A percentile compares a stretch with the other conserved stretches of the same genome.
phyloP scores from a whole-genome alignment of 306 rosid species.

The Malus sylvestris region DNA sequence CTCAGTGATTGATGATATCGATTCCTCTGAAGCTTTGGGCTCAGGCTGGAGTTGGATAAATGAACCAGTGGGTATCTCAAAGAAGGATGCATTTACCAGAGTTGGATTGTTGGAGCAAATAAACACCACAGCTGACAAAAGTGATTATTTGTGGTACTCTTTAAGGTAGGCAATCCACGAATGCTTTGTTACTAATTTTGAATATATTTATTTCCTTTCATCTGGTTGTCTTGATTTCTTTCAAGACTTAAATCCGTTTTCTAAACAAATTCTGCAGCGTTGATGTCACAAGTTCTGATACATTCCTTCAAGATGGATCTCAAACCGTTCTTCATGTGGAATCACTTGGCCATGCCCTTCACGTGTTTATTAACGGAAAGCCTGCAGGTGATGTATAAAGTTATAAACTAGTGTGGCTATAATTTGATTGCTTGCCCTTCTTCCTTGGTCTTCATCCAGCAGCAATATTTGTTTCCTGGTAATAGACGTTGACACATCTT shows the following conservation, averaged over 20 bases:
- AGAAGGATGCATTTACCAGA: constrained; percentile 53
- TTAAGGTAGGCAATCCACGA: constrained; percentile 41
- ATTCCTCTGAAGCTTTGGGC: constrained; percentile 42
- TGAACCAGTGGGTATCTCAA: constrained; percentile 87
- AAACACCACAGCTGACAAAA: constrained; percentile 82
- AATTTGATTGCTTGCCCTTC: not conserved
- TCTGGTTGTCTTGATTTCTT: constrained; percentile 7
- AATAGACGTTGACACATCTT: not conserved
- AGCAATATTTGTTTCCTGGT: not conserved
- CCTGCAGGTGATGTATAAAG: constrained; percentile 44
- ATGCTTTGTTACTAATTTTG: constrained; percentile 10
- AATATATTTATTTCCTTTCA: not conserved
- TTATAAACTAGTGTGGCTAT: not conserved
- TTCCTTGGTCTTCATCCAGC: not conserved
- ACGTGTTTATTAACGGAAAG: constrained; percentile 66
- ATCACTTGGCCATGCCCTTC: constrained; percentile 88
- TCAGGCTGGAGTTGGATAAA: constrained; percentile 77
- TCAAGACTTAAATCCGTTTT: not conserved
- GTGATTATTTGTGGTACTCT: constrained; percentile 94
- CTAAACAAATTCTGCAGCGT: constrained; percentile 31
- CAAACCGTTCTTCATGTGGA: constrained; percentile 69
- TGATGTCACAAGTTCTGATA: constrained; percentile 12
- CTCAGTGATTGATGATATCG: constrained; percentile 34
- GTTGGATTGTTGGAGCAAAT: constrained; percentile 80
- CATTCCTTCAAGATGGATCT: constrained; percentile 32